These are phyloP conservation scores for Lyophyllum atratum DNA, from an alignment of 768 basidiomycete species.

Conservation along the genomic window DNA sequence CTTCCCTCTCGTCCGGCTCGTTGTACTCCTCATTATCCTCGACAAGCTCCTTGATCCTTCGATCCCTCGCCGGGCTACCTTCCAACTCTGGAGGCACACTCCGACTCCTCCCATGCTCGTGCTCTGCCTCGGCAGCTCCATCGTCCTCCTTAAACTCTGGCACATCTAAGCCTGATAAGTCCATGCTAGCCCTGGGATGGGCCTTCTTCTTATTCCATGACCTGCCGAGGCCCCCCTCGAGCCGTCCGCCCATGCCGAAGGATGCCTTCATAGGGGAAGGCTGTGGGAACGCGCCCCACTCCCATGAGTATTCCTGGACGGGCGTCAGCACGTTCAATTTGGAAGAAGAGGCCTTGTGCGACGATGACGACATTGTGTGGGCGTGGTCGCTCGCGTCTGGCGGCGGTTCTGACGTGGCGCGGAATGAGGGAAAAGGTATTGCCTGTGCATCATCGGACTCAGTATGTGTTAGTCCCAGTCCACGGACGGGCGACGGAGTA, in stretches of 20 bases:
- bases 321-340: conserved; percentile 18
- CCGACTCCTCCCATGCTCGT: conserved; percentile 45
- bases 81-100: conserved; percentile 60
- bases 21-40: conserved; percentile 12
- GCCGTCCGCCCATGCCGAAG: conserved; percentile 49
- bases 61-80: conserved; percentile 37
- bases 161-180: conserved; percentile 2
- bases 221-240: conserved; percentile 27
- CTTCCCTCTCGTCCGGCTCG: conserved; percentile 15
- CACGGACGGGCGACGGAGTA: conserved; percentile 23
- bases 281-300: conserved; percentile 90
- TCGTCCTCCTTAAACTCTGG: conserved; percentile 28
- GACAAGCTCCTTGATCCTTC: conserved; percentile 31
- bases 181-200: conserved; percentile 21
- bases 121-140: conserved; percentile 20
- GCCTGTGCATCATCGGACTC: not conserved
- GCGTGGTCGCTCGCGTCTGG: conserved; percentile 41
- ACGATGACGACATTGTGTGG: not conserved
- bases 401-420: conserved; percentile 64
- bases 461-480: conserved; percentile 2
- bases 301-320: conserved; percentile 84
- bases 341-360: conserved; percentile 14
- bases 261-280: conserved; percentile 65
- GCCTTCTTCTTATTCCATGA: conserved; percentile 29
- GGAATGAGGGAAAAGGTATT: conserved; percentile 31